These are phyloP conservation scores for Candida glaebosa DNA, from an alignment of 805 yeast genomes.

Conservation along the genomic window DNA sequence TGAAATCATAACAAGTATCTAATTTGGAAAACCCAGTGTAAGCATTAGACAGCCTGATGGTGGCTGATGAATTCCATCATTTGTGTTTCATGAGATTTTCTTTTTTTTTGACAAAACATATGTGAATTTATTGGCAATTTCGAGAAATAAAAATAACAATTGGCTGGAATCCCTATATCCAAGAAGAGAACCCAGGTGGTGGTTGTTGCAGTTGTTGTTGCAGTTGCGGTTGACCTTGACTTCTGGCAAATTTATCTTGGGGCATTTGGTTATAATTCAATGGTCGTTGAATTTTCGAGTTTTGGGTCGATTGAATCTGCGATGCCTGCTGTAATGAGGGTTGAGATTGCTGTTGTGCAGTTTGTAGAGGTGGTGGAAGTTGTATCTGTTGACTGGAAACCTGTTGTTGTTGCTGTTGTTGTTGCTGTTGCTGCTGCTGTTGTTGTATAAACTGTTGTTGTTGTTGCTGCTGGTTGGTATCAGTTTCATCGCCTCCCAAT, in stretches of 20 bases:
- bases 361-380: conserved; percentile 8
- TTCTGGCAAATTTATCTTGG: neutral
- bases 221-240: conserved; percentile 8
- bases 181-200: conserved; percentile 17
- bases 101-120: no score
- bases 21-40: no score
- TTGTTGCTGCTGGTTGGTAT: conserved; percentile 7
- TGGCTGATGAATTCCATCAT: no score
- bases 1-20: no score
- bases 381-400: no score
- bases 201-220: conserved; percentile 12
- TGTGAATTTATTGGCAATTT: neutral
- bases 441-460: conserved; percentile 14
- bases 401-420: conserved; percentile 15
- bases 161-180: conserved; percentile 16
- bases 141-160: neutral
- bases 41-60: no score
- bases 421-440: conserved; percentile 11
- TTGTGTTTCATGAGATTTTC: no score
- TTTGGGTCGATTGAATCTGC: conserved; percentile 9
- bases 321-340: conserved; percentile 20
- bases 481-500: conserved; percentile 10
- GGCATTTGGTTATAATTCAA: neutral
- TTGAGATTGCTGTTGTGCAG: conserved; percentile 13
- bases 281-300: conserved; percentile 9